Evolutionary conservation across 2,329 filamentous ascomycete genomes (phyloP), one percentile per base, ranked within the genome.

Genomic region (Fusarium irregulare): DNA sequence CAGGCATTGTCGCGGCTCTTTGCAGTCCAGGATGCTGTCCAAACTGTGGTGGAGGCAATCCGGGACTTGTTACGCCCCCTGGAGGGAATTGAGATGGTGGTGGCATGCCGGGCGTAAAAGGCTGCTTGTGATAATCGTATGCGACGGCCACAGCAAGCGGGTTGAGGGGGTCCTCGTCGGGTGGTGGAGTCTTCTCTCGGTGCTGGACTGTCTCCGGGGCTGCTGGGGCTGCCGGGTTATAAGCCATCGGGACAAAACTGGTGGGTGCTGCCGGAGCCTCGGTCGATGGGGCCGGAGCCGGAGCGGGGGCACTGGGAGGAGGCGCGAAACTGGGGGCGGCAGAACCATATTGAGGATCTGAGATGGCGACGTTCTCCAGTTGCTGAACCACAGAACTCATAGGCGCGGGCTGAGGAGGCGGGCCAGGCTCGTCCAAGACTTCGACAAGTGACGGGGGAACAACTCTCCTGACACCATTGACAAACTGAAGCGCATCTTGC

Each of bases 181-280:
- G 91, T 6, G 92, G 92, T 3, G 92, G 92, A 1, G 92, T 95
- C 84, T 94, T 94, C 78, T 94, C 92, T 49, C 92, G 86, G 77
- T 92, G 88, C 21, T 86, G 83, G 54, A 94, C 89, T 23, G 87
- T 84, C 77, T 94, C 92, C 1, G 92, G 91, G 0, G 91, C 91
- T 1, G 91, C 86, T 7, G 92, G 92, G 2, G 92, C 92, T 1
- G 92, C 92, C 5, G 92, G 92, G 76, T 94, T 94, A 76, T 94
- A 94, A 4, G 91, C 87, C 81, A 93, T 89, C 1, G 91, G 90
- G 10, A 80, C 83, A 71, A 89, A 91, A 73, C 75, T 84, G 34
- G 81, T 51, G 4, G 64, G 60, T 23, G 73, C 56, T 41, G 81
- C 45, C 18, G 60, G 44, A 16, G 72, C 57, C 46, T 77, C 55